Evolutionary conservation across 2,329 filamentous ascomycete species (phyloP).

Genomic region (Fusarium redolens): DNA sequence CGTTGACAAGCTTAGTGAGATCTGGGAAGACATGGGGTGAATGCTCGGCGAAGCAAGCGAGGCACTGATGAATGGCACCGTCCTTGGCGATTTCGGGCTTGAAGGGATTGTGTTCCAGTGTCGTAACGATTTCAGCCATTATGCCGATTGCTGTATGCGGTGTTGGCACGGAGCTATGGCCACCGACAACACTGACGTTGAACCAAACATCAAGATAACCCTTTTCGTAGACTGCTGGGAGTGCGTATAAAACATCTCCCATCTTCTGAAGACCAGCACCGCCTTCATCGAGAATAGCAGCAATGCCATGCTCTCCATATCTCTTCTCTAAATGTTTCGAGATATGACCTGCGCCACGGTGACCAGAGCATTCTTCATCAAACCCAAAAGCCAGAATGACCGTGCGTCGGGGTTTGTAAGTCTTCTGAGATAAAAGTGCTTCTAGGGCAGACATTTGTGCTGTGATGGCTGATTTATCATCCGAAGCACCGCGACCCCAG

Average conservation of each 20-base stretch:
- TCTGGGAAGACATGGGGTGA: slow-evolving; percentile 60
- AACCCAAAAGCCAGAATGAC: slow-evolving; percentile 71
- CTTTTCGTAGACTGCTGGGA: slow-evolving; percentile 71
- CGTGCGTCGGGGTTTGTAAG: slow-evolving; percentile 64
- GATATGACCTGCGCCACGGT: slow-evolving; percentile 64
- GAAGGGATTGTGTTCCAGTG: slow-evolving; percentile 69
- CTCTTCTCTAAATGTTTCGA: slow-evolving; percentile 59
- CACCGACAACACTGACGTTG: slow-evolving; percentile 65
- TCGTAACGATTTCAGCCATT: slow-evolving; percentile 70
- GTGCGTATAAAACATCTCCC: slow-evolving; percentile 60
- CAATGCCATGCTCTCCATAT: slow-evolving; percentile 67
- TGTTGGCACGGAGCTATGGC: slow-evolving; percentile 67
- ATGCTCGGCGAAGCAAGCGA: slow-evolving; percentile 67
- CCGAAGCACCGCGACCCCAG: slow-evolving; percentile 54
- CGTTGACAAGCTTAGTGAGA: slow-evolving; percentile 48
- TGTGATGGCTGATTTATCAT: slow-evolving; percentile 55
- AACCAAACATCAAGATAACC: slow-evolving; percentile 69
- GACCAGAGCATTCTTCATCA: slow-evolving; percentile 70
- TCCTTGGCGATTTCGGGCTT: slow-evolving; percentile 55
- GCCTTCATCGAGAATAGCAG: slow-evolving; percentile 72
- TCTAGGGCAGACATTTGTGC: slow-evolving; percentile 55
- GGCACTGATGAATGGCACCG: slow-evolving; percentile 64
- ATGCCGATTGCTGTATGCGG: slow-evolving; percentile 76
- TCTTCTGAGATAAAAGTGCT: slow-evolving; percentile 58
- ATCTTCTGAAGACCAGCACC: slow-evolving; percentile 63